phyloP scores from a whole-genome alignment of 129 eudicot genomes.

The Helianthus tuberosus region DNA sequence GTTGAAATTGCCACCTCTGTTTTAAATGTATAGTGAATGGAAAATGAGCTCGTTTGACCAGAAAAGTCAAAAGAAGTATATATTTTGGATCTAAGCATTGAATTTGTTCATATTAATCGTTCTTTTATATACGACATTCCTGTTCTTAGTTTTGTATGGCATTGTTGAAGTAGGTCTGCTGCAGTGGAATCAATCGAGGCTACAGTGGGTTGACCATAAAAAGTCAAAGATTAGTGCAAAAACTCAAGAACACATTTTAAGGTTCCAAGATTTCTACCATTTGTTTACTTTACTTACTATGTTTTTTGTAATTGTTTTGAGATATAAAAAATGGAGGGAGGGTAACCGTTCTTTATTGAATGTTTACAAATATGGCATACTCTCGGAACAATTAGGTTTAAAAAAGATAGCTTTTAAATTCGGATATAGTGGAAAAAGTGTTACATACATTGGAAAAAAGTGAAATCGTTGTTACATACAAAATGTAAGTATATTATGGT shows the following conservation, averaged over 20 bases:
- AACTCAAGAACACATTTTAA: conserved; percentile 45
- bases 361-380: background rate
- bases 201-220: conserved; percentile 55
- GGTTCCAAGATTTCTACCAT: conserved; percentile 32
- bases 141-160: conserved; percentile 3
- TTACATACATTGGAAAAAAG: background rate
- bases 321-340: background rate
- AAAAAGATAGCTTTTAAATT: background rate
- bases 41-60: background rate
- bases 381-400: background rate
- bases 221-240: conserved; percentile 35
- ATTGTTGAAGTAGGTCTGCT: conserved; percentile 44
- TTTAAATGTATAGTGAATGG: background rate
- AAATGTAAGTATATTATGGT: background rate
- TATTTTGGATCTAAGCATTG: background rate
- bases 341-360: background rate
- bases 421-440: too few species aligned
- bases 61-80: background rate
- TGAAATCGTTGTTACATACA: background rate
- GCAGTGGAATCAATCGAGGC: conserved; percentile 65
- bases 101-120: background rate
- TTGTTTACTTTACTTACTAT: background rate
- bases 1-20: too few species aligned
- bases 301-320: background rate
- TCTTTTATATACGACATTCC: background rate